Evolutionary conservation across 139 green algal genomes (phyloP), one percentile per base, ranked within the genome.

Genomic region (Chlamydomonas schloesseri): DNA sequence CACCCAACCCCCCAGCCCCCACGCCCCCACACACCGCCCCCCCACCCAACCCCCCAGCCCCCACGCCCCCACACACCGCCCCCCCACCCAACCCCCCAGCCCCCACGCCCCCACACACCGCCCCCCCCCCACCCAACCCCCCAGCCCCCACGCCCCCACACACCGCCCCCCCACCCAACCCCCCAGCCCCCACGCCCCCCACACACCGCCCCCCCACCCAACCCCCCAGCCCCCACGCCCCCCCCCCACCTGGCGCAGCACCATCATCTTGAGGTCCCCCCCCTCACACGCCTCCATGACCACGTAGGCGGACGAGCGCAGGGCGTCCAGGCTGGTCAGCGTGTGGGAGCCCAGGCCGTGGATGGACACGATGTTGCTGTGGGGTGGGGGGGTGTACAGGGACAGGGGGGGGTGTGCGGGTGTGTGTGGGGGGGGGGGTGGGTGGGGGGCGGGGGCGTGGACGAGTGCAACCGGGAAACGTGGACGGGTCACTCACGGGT

Each of bases 261-360:
- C 82, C 83, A 94, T 85, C 71, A 85, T 86, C 70, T 93, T 94
- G 53, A 96, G 81, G 73, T 90, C 92, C 28, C 93, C 93, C 26
- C 94, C 95, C 53, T 85, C 83, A 71, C 94, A 89, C 33, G 87
- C 91, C 89, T 98, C 95, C 87, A 90, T 88, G 36, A 91, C 75
- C 53, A 90, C 53, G 73, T 88, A 89, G 64, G 88, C 78, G 31
- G 2, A 70, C 36, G 73, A 28, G 0, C 88, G 86, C 78, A 93
- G 84, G 3, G 55, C 29, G 26, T 87, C 73, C 87, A 95, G 80
- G 73, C 82, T 88, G 15, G 68, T 78, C 60, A 93, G 88, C 23
- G 94, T 86, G 36, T 55, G 50, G 0, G 88, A 89, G 26, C 93
- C 93, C 67, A 95, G 88, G 50, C 93, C 93, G 11, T 78, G 65